These are phyloP conservation scores for Heteromeles arbutifolia DNA, from an alignment of 306 rosid species.

Conservation along the genomic window DNA sequence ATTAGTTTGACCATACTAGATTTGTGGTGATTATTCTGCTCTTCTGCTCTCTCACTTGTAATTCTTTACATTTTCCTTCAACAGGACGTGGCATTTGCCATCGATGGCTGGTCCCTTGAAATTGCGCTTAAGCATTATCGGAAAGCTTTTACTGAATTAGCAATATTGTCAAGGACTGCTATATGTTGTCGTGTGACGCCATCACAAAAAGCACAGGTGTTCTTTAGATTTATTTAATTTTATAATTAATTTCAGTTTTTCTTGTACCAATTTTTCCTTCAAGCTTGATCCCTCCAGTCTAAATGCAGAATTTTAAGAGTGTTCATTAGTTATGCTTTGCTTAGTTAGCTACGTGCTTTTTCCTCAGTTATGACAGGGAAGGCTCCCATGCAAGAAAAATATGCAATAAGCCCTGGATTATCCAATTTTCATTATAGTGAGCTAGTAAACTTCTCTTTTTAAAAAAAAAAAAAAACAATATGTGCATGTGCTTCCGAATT, in stretches of 20 bases:
- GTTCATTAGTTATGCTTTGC: neutral
- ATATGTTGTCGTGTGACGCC: conserved; percentile 99
- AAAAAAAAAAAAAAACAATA: too few species aligned
- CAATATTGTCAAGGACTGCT: conserved; percentile 95
- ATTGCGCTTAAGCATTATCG: conserved; percentile 80
- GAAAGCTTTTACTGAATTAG: conserved; percentile 87
- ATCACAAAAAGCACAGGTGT: conserved; percentile 97
- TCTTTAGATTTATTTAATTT: neutral
- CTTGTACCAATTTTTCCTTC: neutral
- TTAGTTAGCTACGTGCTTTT: neutral
- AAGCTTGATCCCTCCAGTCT: neutral
- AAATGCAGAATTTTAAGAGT: neutral
- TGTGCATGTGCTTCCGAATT: neutral
- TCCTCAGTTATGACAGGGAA: neutral
- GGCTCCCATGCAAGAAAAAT: neutral
- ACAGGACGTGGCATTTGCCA: conserved; percentile 90
- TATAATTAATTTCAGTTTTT: neutral
- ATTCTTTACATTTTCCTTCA: conserved; percentile 4
- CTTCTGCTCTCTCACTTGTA: neutral
- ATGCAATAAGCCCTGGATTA: neutral
- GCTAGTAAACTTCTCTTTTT: neutral
- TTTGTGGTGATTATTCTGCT: neutral
- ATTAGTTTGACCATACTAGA: neutral
- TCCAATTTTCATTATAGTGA: neutral
- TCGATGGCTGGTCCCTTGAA: conserved; percentile 99